Evolutionary conservation across 345 rosid species (phyloP).

Genomic region (Hibiscus mutabilis): DNA sequence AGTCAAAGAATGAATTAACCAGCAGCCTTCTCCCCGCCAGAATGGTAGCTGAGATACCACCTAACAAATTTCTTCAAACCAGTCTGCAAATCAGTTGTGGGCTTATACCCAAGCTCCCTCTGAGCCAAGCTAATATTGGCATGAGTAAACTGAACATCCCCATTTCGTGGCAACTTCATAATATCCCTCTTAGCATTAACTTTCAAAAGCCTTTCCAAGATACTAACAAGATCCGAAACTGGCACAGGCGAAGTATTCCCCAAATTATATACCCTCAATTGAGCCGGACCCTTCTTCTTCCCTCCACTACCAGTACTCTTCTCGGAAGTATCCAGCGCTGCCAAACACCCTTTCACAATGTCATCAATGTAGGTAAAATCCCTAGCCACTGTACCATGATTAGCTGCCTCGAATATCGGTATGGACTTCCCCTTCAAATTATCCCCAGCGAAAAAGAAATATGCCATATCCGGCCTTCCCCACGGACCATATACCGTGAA

Average conservation of each 20-base stretch:
- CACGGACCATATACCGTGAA: conserved; percentile 91
- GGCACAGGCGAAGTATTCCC: conserved; percentile 95
- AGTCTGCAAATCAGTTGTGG: conserved; percentile 73
- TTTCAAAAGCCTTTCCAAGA: conserved; percentile 77
- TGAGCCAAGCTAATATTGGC: conserved; percentile 84
- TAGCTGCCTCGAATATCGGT: conserved; percentile 56
- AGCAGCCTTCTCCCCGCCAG: conserved; percentile 49
- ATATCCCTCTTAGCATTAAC: conserved; percentile 73
- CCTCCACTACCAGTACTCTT: conserved; percentile 97
- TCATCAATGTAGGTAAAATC: conserved; percentile 95
- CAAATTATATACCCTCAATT: conserved; percentile 77
- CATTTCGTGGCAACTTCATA: conserved; percentile 81
- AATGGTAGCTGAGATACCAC: conserved; percentile 79
- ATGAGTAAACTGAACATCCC: conserved; percentile 88
- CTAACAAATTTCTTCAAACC: conserved; percentile 91
- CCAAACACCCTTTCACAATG: conserved; percentile 87
- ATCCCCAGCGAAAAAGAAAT: conserved; percentile 78
- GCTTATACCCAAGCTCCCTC: conserved; percentile 75
- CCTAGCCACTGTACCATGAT: conserved; percentile 75
- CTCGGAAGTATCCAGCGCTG: conserved; percentile 76
- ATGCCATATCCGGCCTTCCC: conserved; percentile 97
- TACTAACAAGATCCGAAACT: conserved; percentile 71
- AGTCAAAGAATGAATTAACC: conserved; percentile 30
- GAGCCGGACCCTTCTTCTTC: conserved; percentile 83
- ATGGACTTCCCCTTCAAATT: conserved; percentile 65